Evolutionary conservation across 2,329 filamentous ascomycete species (phyloP), one percentile per base, ranked within the genome.

Genomic region (Sclerotinia spermophila): DNA sequence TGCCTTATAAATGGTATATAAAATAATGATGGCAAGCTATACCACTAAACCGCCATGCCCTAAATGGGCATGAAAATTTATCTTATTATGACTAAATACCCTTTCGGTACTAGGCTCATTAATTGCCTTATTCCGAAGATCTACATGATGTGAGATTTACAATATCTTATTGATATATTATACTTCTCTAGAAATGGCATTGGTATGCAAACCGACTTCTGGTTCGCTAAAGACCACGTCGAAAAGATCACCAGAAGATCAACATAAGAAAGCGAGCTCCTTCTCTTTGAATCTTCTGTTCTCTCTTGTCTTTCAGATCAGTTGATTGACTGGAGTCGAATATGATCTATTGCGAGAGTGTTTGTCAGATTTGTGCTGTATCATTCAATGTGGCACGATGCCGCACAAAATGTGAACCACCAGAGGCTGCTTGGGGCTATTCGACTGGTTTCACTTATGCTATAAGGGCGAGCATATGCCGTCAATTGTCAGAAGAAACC

Each of bases 381-480:
- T 55, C 58, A 21, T 69, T 64, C 58, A 55, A 69, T 64, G 27
- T 55, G 10, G 45, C 45, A 53, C n/a, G 58, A 53, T 42, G 27
- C 27, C 35, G 45, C 11, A 64, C 33, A 42, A 55, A 55, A 33
- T 27, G 55, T 69, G 58, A 64, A 69, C 17, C 27, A 13, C 15
- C 2, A 19, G 58, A 69, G 27, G 19, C 58, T 55, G 35, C 2
- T 24, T 55, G 33, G 44, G 44, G 19, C 6, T 15, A 30, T 24
- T 55, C 35, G 24, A 35, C 35, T 55, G 27, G 67, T 19, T 2
- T n/a, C 19, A n/a, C 44, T 44, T 42, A 55, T 51, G 24, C 8
- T 17, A 24, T 15, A 38, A 38, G 33, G 13, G 15, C n/a, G 15
- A 19, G 2, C 8, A 38, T 35, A 11, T 66, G 40, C n/a, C 27